Base-by-base conservation (phyloP, 345 rosid genomes). In the Hevea brasiliensis region DNA sequence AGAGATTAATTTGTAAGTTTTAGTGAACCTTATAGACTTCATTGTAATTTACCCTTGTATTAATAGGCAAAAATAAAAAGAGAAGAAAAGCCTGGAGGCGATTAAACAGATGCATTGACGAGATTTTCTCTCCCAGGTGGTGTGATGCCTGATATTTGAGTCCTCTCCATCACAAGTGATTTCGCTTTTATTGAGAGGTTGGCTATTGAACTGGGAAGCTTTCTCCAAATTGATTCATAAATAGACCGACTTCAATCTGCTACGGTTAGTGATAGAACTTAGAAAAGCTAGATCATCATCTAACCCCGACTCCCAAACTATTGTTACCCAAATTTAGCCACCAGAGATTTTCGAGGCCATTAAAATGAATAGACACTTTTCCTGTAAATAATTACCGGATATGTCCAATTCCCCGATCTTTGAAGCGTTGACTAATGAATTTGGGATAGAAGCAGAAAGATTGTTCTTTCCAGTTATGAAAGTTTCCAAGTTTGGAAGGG, bases 131-230 rank as follows among this genome's bases (percentile, higher is more conserved):
- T 9, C 47, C 47, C 47, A 44, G 47, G 12, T 44, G 47, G 47
- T 8, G 12, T 44, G 47, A 13, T 44, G 13, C 47, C 47, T 44
- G 47, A 9, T 44, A 61, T 17, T 23, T 7, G 11, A 62, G 61
- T 77, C 37, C 0, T 6, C 44, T 37, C 65, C 57, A 68, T 2
- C 18, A 23, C 1, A 1, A 72, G 65, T 3, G 2, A 8, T 11
- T 50, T 65, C 35, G 24, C 0, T 51, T 8, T 58, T 8, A 51
- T 72, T 10, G 76, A 72, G 29, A 72, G 41, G 41, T 72, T 72
- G 32, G 62, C 69, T 17, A 72, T 40, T 41, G 76, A 72, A 15
- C 3, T 8, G 14, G 76, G 76, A n/a, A 72, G 9, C 12, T 51
- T 35, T 69, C 62, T 55, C 69, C 62, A 1, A 63, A 63, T 2